Conservation (phyloP, 345 rosid species). For the Clausena lansium region DNA sequence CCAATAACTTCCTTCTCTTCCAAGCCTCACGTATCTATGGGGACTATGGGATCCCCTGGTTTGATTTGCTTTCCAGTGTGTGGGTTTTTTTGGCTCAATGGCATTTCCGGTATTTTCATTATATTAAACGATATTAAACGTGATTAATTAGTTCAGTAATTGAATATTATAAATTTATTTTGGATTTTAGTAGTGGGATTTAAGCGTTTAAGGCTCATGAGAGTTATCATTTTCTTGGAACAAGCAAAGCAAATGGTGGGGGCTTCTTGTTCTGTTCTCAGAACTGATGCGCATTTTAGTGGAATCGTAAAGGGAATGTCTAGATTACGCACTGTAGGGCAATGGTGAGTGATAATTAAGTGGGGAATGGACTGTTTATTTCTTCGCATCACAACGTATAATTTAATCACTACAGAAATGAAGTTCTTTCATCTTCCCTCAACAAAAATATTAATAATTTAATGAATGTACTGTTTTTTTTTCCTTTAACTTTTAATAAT, state of each 20-base stretch:
- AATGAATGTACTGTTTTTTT: no score
- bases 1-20: slow-evolving; percentile 4
- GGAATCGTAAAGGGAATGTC: slow-evolving; percentile 5
- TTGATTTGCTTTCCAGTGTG: not conserved
- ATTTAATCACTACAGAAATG: no score
- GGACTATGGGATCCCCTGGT: slow-evolving; percentile 21
- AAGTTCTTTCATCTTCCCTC: no score
- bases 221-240: slow-evolving; percentile 18
- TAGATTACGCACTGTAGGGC: not conserved
- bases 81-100: not conserved
- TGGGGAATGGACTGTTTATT: no score
- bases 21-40: slow-evolving; percentile 8
- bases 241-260: not conserved
- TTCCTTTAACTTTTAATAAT: no score
- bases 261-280: not conserved
- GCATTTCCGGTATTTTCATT: not conserved
- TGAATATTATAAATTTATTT: not conserved
- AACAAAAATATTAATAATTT: no score
- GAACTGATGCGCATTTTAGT: slow-evolving; percentile 13
- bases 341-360: not conserved
- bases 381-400: no score
- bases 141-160: not conserved
- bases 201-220: slow-evolving; percentile 5
- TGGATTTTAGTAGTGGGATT: not conserved
- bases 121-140: not conserved